Evolutionary conservation across 1,284 basidiomycete genomes (phyloP).

Genomic region (Vanrija sp.): DNA sequence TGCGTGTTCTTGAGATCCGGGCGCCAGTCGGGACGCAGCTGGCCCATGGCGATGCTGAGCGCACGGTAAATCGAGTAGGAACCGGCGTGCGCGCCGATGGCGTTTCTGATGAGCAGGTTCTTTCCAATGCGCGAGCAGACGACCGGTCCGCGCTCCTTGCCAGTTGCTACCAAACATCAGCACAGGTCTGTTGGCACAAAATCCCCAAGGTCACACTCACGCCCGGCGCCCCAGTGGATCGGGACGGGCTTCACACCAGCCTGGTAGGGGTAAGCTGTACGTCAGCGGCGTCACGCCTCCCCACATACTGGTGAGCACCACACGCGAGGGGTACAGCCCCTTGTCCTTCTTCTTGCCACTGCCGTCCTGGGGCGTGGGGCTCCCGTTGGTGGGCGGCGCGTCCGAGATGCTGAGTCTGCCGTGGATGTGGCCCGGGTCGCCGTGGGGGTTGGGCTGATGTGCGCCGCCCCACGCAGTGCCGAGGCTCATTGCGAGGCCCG

Average conservation of each 20-base stretch:
- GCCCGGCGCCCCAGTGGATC: conserved; percentile 74
- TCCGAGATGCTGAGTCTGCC: conserved; percentile 1
- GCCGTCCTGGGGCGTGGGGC: not conserved
- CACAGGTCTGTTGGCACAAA: not conserved
- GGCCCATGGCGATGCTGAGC: conserved; percentile 83
- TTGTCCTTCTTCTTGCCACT: conserved; percentile 21
- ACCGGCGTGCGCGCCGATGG: conserved; percentile 88
- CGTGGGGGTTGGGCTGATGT: not conserved
- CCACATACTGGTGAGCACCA: conserved; percentile 35
- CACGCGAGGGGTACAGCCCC: conserved; percentile 35
- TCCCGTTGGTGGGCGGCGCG: conserved; percentile 18
- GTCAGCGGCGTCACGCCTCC: not conserved
- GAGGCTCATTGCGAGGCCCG: conserved; percentile 8
- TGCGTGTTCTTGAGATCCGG: conserved; percentile 85
- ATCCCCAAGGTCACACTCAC: conserved; percentile 45
- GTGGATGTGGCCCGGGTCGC: conserved; percentile 15
- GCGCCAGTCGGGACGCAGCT: conserved; percentile 76
- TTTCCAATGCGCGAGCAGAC: conserved; percentile 81
- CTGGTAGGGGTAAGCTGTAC: conserved; percentile 65
- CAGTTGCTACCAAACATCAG: conserved; percentile 22
- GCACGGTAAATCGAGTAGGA: conserved; percentile 94
- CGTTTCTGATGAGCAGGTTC: conserved; percentile 85
- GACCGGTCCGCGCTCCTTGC: conserved; percentile 68
- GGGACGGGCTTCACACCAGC: conserved; percentile 71
- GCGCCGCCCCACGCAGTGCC: conserved; percentile 20